Percentiles rank a stretch among this genome's conserved stretches.
phyloP scores from a whole-genome alignment of 2,329 filamentous ascomycete genomes.

The Paraphoma sp. region DNA sequence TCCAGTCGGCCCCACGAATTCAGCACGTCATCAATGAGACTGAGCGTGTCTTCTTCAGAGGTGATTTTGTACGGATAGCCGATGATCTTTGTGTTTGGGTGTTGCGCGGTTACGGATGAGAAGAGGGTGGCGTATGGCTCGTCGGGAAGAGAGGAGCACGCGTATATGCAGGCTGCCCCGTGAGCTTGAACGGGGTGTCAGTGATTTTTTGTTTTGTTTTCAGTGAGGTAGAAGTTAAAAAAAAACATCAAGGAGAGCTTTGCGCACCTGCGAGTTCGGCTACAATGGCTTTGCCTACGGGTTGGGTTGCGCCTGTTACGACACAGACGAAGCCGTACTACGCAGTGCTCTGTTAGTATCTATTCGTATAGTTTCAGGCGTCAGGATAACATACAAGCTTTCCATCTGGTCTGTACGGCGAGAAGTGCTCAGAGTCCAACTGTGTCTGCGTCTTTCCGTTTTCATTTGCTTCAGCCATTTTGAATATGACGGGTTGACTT shows the following conservation, averaged over 20 bases:
- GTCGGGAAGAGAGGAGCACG: slow-evolving; percentile 57
- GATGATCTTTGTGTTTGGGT: slow-evolving; percentile 66
- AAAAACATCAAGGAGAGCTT: too few relatives aligned
- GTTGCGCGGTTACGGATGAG: slow-evolving; percentile 48
- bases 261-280: slow-evolving; percentile 62
- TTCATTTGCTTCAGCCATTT: slow-evolving; percentile 10
- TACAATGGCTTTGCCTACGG: slow-evolving; percentile 66
- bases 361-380: background rate
- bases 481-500: background rate
- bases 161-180: slow-evolving; percentile 69
- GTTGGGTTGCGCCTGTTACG: slow-evolving; percentile 67
- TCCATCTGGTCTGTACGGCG: slow-evolving; percentile 64
- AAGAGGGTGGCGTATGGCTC: slow-evolving; percentile 53
- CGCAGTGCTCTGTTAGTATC: background rate
- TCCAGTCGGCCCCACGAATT: slow-evolving; percentile 64
- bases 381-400: slow-evolving; percentile 56
- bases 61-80: slow-evolving; percentile 65
- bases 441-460: slow-evolving; percentile 11
- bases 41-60: slow-evolving; percentile 66
- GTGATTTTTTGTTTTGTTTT: background rate
- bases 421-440: slow-evolving; percentile 58
- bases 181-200: slow-evolving; percentile 55
- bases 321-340: slow-evolving; percentile 71
- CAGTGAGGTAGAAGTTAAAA: too few relatives aligned
- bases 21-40: slow-evolving; percentile 67